phyloP scores from a whole-genome alignment of 2,329 filamentous ascomycete genomes.

The Orbilia ellipsospora region DNA sequence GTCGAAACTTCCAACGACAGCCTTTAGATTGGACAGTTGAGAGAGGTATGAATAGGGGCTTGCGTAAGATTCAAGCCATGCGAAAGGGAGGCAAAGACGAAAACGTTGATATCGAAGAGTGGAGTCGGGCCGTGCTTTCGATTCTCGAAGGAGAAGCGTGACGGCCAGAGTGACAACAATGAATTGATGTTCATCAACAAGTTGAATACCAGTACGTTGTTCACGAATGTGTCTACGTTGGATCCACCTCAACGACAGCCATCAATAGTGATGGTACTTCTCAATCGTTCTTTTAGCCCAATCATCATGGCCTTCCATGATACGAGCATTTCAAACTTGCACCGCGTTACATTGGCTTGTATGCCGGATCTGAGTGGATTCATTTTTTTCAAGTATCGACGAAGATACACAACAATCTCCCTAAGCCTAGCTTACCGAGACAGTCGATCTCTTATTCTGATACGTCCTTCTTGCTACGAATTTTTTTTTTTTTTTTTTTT shows the following conservation, averaged over 20 bases:
- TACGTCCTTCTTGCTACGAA: too few relatives aligned
- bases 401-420: too few relatives aligned
- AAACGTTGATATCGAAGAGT: constrained; percentile 55
- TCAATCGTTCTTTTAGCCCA: neutral
- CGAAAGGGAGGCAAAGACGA: constrained; percentile 53
- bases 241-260: neutral
- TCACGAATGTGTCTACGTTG: neutral
- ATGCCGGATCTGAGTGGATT: too few relatives aligned
- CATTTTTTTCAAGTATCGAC: too few relatives aligned
- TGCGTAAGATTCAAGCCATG: constrained; percentile 50
- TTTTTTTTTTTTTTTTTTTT: too few relatives aligned
- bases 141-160: constrained; percentile 49
- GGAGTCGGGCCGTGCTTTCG: constrained; percentile 49
- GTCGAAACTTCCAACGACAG: constrained; percentile 44
- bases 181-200: constrained; percentile 1
- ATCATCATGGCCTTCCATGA: too few relatives aligned
- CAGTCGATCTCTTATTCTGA: too few relatives aligned
- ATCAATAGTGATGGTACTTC: constrained; percentile 3
- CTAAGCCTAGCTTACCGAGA: too few relatives aligned
- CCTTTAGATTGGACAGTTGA: constrained; percentile 51
- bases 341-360: too few relatives aligned
- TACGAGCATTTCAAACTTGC: too few relatives aligned
- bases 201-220: too few relatives aligned
- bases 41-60: constrained; percentile 51
- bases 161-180: neutral